Evolutionary conservation across 1,139 yeast species (phyloP), one percentile per base, ranked within the genome.

Genomic region (Yamadazyma blattariae): DNA sequence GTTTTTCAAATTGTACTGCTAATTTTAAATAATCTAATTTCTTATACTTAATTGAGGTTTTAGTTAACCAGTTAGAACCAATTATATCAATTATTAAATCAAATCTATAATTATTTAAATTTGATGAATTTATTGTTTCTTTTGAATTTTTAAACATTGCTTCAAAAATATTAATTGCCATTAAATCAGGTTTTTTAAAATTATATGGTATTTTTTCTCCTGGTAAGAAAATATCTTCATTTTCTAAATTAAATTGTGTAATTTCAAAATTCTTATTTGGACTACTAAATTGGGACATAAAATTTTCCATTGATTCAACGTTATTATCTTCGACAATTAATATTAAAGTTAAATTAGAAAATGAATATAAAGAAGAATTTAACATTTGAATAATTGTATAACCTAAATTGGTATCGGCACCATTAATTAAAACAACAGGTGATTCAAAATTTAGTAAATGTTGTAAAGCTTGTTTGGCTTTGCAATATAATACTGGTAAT

Each of bases 331-430:
- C 51, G 4, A 66, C 57, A 4, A 68, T 50, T 37, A 67, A 48
- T 4, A 68, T 54, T 32, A 69, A 40, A 33, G 63, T 63, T 27
- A 55, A 39, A 28, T 38, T 41, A n/a, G 47, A 47, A 39, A 64
- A 49, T 9, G 35, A 29, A 43, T 62, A 64, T 7, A 50, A 30
- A 8, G 59, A 43, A 11, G 66, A 55, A 33, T 50, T 47, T 31
- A 64, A 41, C 4, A 61, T 26, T 41, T 70, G 75, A 5, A 65
- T 41, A 7, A 70, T 36, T 1, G 72, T 67, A 33, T 51, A 47
- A 0, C 72, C 74, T 23, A 68, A 46, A 34, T 56, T 53, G 7
- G 75, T 67, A 41, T 70, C 74, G 5, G 65, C 76, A 10, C 76
- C 76, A 46, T 70, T 68, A 35, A 70, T 64, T 30, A 70, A 50